Percentiles rank a stretch among this genome's conserved stretches.
Evolutionary conservation across 768 basidiomycete species (phyloP).

Genomic region (Amylocystis lapponica): DNA sequence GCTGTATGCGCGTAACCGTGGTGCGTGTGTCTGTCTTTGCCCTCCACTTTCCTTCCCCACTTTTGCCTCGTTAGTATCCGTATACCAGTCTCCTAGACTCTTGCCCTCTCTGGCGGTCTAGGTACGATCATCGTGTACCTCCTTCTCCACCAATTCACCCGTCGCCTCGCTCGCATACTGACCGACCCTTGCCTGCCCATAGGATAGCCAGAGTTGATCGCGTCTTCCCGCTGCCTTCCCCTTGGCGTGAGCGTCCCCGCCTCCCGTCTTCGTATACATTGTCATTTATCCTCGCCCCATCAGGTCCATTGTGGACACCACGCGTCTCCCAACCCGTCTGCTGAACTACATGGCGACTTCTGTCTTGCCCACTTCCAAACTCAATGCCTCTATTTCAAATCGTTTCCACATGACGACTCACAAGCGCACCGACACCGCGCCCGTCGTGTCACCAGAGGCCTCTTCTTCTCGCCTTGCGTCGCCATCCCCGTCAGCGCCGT

Average conservation of each 20-base stretch:
- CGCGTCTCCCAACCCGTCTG: constrained; percentile 7
- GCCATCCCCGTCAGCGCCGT: constrained; percentile 24
- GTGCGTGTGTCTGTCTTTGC: constrained; percentile 6
- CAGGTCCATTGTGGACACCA: constrained; percentile 10
- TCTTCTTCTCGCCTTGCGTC: constrained; percentile 25
- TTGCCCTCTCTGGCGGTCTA: too few species aligned
- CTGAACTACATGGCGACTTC: constrained; percentile 39
- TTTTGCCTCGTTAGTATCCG: too few species aligned
- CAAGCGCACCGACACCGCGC: constrained; percentile 14
- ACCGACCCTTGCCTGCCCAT: constrained; percentile 5
- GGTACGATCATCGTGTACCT: too few species aligned
- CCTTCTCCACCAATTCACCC: too few species aligned
- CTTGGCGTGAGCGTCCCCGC: constrained; percentile 8
- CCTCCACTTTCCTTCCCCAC: too few species aligned
- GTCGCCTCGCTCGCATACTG: constrained; percentile 11
- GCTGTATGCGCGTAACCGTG: too few species aligned
- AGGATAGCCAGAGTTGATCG: constrained; percentile 7
- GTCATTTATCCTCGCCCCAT: constrained; percentile 2
- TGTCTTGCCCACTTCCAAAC: constrained; percentile 33
- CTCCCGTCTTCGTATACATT: constrained; percentile 1
- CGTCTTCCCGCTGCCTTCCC: constrained; percentile 4
- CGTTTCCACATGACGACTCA: constrained; percentile 42
- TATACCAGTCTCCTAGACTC: too few species aligned
- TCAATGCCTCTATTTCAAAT: constrained; percentile 32
- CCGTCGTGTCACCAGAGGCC: constrained; percentile 32